Percentiles rank a stretch among this genome's conserved stretches.
These are phyloP conservation scores for Phytopythium vexans DNA, from an alignment of 352 stramenopile genomes.

Conservation along the genomic window DNA sequence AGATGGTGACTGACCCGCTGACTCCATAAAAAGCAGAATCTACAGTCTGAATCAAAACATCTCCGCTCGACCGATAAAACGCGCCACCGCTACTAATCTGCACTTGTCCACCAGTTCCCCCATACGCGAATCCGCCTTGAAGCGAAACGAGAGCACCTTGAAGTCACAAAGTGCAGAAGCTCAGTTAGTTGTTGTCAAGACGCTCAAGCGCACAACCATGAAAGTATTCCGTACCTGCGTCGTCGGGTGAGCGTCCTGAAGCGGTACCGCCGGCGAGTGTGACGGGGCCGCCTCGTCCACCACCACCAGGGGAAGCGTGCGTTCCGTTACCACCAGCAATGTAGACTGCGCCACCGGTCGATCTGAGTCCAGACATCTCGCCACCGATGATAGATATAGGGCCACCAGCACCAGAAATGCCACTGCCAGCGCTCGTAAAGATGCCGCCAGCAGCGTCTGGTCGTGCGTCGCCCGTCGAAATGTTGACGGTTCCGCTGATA, in stretches of 20 bases:
- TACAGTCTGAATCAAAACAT: constrained; percentile 52
- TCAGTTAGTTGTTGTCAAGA: constrained; percentile 8
- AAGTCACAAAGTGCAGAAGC: not conserved
- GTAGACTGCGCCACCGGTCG: constrained; percentile 45
- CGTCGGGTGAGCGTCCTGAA: constrained; percentile 31
- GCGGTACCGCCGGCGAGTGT: constrained; percentile 53
- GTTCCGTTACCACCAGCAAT: constrained; percentile 49
- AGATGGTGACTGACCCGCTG: constrained; percentile 69
- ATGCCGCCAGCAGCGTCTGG: constrained; percentile 79
- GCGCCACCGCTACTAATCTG: constrained; percentile 38
- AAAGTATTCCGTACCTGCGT: constrained; percentile 33
- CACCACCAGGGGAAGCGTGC: constrained; percentile 31
- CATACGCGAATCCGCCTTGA: constrained; percentile 39
- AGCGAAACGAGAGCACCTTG: constrained; percentile 40
- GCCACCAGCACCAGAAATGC: constrained; percentile 83
- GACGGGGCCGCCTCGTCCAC: constrained; percentile 60
- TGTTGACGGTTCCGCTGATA: constrained; percentile 63
- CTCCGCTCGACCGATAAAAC: constrained; percentile 45
- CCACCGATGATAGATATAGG: constrained; percentile 66
- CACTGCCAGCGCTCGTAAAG: constrained; percentile 68
- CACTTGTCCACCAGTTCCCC: constrained; percentile 50
- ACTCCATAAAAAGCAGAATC: constrained; percentile 62
- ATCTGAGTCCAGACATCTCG: constrained; percentile 39
- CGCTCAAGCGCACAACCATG: not conserved
- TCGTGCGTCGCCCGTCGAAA: constrained; percentile 75